Evolutionary conservation across 106 monocot genomes (phyloP), one percentile per base, ranked within the genome.

Genomic region (Dioscorea dumetorum): DNA sequence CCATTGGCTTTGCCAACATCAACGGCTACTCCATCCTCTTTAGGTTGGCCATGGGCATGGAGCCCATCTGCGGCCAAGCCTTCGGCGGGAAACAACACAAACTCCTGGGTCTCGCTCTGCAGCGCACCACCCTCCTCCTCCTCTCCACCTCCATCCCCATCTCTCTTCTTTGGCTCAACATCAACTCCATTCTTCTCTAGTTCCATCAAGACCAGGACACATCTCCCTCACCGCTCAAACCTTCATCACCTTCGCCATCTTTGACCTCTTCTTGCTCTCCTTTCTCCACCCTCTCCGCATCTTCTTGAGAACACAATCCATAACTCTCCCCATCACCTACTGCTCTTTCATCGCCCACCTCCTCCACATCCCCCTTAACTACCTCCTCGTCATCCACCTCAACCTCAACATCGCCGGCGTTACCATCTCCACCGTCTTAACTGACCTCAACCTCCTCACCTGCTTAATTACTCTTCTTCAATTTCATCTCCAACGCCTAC

Each of bases 31-130:
- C 95, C 0, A 91, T 95, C 31, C 83, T 95, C 20, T 88, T 85
- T 13, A 91, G 95, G 7, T 78, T 95, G 11, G 95, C 95, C 31
- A 84, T 95, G 79, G 95, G 95, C 0, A 91, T 95, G 95, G 95
- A 95, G 71, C 95, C 95, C 79, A 91, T 95, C 61, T 95, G 95
- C 77, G 88, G 91, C 35, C 95, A 95, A 65, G 95, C 95, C 15
- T 95, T 86, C 70, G 95, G 95, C 3, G 95, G 91, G 14, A 68
- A 71, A 21, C 88, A 85, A n/a, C 67, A 77, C 17, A 81, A 88
- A 57, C 74, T 95, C 66, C 85, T 95, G 19, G 85, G 81, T 20
- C 79, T 91, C 49, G 77, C 88, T 12, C 83, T 95, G 10, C 95
- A 95, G 48, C 73, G 91, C 14, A 91, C 95, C 2, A 65, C 91